Evolutionary conservation across 1,139 yeast species (phyloP).

Genomic region (Meyerozyma athensensis): DNA sequence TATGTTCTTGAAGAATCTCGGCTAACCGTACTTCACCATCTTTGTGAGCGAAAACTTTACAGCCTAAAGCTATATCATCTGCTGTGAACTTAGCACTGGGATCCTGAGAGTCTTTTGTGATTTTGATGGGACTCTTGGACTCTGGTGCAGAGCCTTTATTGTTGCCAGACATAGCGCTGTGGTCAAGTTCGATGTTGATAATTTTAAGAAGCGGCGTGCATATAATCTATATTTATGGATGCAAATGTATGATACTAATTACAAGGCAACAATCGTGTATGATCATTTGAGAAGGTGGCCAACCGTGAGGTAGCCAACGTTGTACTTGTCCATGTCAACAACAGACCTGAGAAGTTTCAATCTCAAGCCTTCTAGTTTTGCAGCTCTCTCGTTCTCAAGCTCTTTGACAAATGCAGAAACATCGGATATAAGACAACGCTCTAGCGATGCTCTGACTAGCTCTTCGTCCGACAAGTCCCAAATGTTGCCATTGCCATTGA

Average conservation of each 20-base stretch:
- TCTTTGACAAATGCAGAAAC: conserved; percentile 16
- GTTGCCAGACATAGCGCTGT: neutral
- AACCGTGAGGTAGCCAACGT: conserved; percentile 34
- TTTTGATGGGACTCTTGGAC: conserved; percentile 3
- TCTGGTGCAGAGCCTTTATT: conserved; percentile 3
- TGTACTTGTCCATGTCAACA: conserved; percentile 28
- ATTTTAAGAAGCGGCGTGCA: neutral
- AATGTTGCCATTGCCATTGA: conserved; percentile 42
- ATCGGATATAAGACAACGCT: conserved; percentile 41
- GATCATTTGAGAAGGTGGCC: conserved; percentile 13
- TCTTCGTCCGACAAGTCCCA: conserved; percentile 44
- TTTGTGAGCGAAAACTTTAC: conserved; percentile 75
- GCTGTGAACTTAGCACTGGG: conserved; percentile 22
- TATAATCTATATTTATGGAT: neutral
- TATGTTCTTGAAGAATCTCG: conserved; percentile 75
- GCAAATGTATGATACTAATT: too few relatives aligned
- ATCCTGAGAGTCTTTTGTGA: conserved; percentile 8
- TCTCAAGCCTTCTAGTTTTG: conserved; percentile 20
- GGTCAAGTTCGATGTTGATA: neutral
- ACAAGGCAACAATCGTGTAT: too few relatives aligned
- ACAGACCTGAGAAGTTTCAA: conserved; percentile 26
- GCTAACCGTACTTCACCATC: conserved; percentile 79
- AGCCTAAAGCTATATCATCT: conserved; percentile 61
- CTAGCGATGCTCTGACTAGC: conserved; percentile 42
- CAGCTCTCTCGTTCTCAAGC: conserved; percentile 12